A percentile compares a stretch with the other conserved stretches of the same genome.
Evolutionary conservation across 2,329 filamentous ascomycete genomes (phyloP).

Genomic region (Nothopassalora personata): DNA sequence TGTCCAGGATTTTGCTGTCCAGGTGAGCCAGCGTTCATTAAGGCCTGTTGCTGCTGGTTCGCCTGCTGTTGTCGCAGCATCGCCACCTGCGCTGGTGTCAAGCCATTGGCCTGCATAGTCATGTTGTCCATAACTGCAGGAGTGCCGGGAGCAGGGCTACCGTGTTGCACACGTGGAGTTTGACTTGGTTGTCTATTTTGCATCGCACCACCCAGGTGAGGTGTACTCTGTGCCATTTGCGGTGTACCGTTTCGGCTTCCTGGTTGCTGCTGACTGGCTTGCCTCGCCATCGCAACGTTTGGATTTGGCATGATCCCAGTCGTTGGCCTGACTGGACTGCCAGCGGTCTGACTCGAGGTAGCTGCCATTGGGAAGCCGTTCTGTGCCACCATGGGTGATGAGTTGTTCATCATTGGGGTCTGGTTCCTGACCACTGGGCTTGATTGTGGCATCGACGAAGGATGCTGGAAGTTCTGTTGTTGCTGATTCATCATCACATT

Average conservation of each 20-base stretch:
- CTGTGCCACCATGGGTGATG: constrained; percentile 40
- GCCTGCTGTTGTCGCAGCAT: constrained; percentile 32
- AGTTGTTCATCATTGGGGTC: constrained; percentile 42
- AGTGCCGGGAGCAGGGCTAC: constrained; percentile 31
- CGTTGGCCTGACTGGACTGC: constrained; percentile 60
- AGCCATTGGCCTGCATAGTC: constrained; percentile 26
- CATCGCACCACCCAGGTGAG: constrained; percentile 32
- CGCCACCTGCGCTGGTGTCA: constrained; percentile 29
- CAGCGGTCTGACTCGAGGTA: constrained; percentile 61
- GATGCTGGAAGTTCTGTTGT: constrained; percentile 44
- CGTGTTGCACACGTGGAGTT: constrained; percentile 34
- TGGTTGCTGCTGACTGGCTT: constrained; percentile 35
- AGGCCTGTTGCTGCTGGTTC: constrained; percentile 24
- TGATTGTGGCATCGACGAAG: constrained; percentile 45
- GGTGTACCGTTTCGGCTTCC: constrained; percentile 34
- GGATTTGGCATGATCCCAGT: constrained; percentile 53
- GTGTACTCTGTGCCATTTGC: constrained; percentile 36
- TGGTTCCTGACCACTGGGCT: constrained; percentile 55
- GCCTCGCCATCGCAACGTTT: constrained; percentile 33
- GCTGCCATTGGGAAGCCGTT: constrained; percentile 49
- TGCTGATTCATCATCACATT: constrained; percentile 33
- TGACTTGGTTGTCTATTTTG: constrained; percentile 34
- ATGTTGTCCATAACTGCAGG: constrained; percentile 24
- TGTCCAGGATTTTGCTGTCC: not conserved
- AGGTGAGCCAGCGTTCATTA: constrained; percentile 16